phyloP scores from a whole-genome alignment of 306 rosid species.

The Lathyrus tuberosus region DNA sequence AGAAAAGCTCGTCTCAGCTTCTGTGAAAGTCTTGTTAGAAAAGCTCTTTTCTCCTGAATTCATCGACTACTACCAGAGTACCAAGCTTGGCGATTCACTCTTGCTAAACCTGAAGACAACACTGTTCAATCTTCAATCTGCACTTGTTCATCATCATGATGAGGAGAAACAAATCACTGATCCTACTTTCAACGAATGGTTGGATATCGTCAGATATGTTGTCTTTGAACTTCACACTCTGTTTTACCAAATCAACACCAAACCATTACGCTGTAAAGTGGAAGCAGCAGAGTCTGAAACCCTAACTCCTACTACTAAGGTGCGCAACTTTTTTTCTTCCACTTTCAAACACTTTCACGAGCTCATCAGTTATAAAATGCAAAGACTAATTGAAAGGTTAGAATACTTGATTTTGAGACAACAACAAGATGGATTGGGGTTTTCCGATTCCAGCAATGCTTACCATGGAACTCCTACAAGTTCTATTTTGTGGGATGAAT shows the following conservation, averaged over 20 bases:
- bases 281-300: too few relatives aligned
- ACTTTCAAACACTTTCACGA: too few relatives aligned
- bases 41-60: neutral
- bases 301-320: too few relatives aligned
- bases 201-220: neutral
- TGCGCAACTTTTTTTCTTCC: too few relatives aligned
- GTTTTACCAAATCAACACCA: neutral
- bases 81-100: neutral
- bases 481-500: constrained; percentile 18
- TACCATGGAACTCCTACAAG: too few relatives aligned
- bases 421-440: too few relatives aligned
- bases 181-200: neutral
- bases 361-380: constrained; percentile 8
- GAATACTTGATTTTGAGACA: neutral
- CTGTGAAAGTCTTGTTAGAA: neutral
- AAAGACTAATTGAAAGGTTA: constrained; percentile 28
- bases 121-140: neutral
- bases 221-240: neutral
- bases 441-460: too few relatives aligned
- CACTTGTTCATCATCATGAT: neutral
- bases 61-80: neutral
- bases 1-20: neutral
- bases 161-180: neutral
- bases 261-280: too few relatives aligned
- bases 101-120: neutral